These are phyloP conservation scores for Pichia nanzhaoensis DNA, from an alignment of 805 yeast species.

Conservation along the genomic window DNA sequence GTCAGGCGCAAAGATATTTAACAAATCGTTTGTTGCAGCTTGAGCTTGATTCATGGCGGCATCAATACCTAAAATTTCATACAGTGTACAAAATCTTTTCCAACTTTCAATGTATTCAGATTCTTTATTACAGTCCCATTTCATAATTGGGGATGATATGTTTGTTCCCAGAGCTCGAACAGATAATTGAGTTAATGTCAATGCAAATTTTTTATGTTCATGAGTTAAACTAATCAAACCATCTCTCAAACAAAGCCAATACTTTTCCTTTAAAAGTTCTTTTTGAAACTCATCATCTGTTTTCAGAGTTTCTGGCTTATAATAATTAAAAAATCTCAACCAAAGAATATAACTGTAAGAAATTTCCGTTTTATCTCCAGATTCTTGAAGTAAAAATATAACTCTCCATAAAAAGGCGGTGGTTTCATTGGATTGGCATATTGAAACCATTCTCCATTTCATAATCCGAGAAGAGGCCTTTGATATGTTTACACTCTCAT, in stretches of 20 bases:
- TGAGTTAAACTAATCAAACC: constrained; percentile 52
- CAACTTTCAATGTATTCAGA: constrained; percentile 44
- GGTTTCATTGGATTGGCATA: constrained; percentile 19
- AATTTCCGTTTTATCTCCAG: constrained; percentile 23
- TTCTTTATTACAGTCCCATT: constrained; percentile 34
- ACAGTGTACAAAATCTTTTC: constrained; percentile 66
- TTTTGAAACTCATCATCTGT: constrained; percentile 25
- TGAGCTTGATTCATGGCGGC: constrained; percentile 81
- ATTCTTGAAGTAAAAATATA: constrained; percentile 32
- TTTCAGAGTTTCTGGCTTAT: constrained; percentile 11
- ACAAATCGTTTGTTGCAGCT: constrained; percentile 64
- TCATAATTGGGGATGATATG: constrained; percentile 34
- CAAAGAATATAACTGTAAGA: constrained; percentile 47
- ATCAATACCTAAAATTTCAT: constrained; percentile 77
- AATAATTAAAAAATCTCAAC: constrained; percentile 42
- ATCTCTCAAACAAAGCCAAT: constrained; percentile 53
- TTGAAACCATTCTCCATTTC: constrained; percentile 46
- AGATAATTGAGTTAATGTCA: constrained; percentile 59
- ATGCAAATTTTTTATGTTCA: constrained; percentile 61
- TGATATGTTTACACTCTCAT: constrained; percentile 35
- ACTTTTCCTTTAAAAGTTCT: constrained; percentile 28
- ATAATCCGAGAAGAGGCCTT: constrained; percentile 34
- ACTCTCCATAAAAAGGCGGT: constrained; percentile 40
- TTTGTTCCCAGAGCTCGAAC: constrained; percentile 37
- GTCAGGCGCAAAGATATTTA: constrained; percentile 40